Percentiles rank a stretch among this genome's conserved stretches.
These are phyloP conservation scores for Penicillium manginii DNA, from an alignment of 495 filamentous ascomycete species.

Conservation along the genomic window DNA sequence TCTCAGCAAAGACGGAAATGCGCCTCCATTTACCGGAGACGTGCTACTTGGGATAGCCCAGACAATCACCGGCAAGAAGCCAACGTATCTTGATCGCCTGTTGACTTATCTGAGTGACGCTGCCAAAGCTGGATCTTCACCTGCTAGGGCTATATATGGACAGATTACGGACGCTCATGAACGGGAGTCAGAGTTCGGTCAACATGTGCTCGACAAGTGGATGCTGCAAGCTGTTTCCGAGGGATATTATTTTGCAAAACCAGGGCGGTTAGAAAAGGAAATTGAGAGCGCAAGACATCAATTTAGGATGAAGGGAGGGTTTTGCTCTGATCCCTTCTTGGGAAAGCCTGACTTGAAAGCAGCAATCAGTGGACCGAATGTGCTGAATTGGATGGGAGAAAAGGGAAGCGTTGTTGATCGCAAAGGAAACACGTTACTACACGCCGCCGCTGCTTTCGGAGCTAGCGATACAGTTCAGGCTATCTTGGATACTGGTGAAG, in stretches of 20 bases:
- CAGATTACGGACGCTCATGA: conserved; percentile 22
- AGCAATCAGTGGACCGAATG: neutral
- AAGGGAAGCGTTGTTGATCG: conserved; percentile 20
- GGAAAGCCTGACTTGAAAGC: conserved; percentile 17
- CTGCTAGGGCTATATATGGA: conserved; percentile 21
- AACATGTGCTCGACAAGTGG: conserved; percentile 15
- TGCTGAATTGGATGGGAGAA: conserved; percentile 10
- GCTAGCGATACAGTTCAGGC: conserved; percentile 12
- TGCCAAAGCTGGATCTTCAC: conserved; percentile 19
- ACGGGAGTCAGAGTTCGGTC: conserved; percentile 8
- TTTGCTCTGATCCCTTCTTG: conserved; percentile 23
- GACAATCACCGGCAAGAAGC: conserved; percentile 24
- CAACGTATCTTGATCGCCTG: conserved; percentile 25
- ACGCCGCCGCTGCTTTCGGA: conserved; percentile 31
- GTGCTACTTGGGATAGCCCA: conserved; percentile 29
- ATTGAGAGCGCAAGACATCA: conserved; percentile 15
- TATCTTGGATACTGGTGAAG: conserved; percentile 14
- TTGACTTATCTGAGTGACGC: conserved; percentile 19
- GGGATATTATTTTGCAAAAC: conserved; percentile 16
- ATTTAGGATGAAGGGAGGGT: conserved; percentile 27
- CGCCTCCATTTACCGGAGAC: conserved; percentile 15
- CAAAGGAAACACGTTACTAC: conserved; percentile 29
- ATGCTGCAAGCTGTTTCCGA: conserved; percentile 22
- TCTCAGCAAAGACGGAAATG: conserved; percentile 13
- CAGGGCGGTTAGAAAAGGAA: conserved; percentile 1